These are phyloP conservation scores for Fragaria iinumae DNA, from an alignment of 306 rosid genomes.

Conservation along the genomic window DNA sequence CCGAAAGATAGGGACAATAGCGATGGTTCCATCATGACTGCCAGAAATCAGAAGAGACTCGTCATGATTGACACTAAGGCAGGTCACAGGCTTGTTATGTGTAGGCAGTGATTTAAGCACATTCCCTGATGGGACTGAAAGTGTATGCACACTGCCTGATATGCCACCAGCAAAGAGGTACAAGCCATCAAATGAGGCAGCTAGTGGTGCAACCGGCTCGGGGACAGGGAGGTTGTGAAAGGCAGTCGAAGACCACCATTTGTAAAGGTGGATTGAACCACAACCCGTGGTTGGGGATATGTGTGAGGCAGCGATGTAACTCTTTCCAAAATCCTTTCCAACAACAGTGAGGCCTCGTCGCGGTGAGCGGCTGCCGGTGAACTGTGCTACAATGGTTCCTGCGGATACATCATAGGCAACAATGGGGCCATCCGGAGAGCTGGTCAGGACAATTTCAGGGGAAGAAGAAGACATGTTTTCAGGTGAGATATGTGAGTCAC, in stretches of 20 bases:
- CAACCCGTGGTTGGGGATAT: slow-evolving; percentile 49
- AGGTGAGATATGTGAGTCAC: neutral
- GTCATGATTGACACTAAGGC: slow-evolving; percentile 49
- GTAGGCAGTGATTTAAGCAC: slow-evolving; percentile 35
- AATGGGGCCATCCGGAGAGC: slow-evolving; percentile 60
- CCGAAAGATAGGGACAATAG: slow-evolving; percentile 48
- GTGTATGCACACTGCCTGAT: slow-evolving; percentile 48
- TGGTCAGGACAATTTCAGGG: slow-evolving; percentile 53
- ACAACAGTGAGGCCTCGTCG: slow-evolving; percentile 41
- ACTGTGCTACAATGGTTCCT: slow-evolving; percentile 34
- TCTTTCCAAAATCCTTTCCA: slow-evolving; percentile 29
- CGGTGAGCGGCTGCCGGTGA: slow-evolving; percentile 49
- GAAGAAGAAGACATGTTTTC: slow-evolving; percentile 43
- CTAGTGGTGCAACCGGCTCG: slow-evolving; percentile 62
- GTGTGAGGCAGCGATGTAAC: slow-evolving; percentile 48
- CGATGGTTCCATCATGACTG: slow-evolving; percentile 61
- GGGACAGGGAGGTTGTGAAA: slow-evolving; percentile 48
- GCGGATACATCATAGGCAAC: slow-evolving; percentile 47
- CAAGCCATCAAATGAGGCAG: slow-evolving; percentile 39
- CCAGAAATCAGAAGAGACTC: slow-evolving; percentile 68
- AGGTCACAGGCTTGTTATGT: slow-evolving; percentile 50
- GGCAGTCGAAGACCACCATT: slow-evolving; percentile 49
- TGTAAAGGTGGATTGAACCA: slow-evolving; percentile 64
- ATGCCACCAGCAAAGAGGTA: slow-evolving; percentile 68
- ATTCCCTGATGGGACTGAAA: slow-evolving; percentile 56